Evolutionary conservation across 176 grass and related monocot species (phyloP).

Genomic region (Aegilops longissima): DNA sequence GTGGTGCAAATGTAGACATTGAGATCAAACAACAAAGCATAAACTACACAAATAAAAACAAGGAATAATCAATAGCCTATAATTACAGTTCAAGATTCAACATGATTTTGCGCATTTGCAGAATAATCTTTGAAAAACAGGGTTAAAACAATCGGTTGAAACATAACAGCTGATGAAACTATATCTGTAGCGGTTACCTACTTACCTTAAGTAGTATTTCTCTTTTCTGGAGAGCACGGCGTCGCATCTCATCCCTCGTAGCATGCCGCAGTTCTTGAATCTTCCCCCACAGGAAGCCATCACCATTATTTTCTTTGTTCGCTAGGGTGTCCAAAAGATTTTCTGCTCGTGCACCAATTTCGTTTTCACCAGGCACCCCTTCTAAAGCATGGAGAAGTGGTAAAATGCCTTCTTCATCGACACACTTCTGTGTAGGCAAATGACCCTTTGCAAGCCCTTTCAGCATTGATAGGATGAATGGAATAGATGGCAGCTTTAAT

Average conservation of each 20-base stretch:
- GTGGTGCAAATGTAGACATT: background rate
- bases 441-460: conserved; percentile 92
- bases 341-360: conserved; percentile 94
- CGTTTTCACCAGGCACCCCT: conserved; percentile 88
- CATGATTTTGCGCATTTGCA: conserved; percentile 1
- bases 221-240: conserved; percentile 83
- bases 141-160: background rate
- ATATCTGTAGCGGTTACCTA: conserved; percentile 29
- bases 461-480: conserved; percentile 87
- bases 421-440: conserved; percentile 85
- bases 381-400: conserved; percentile 93
- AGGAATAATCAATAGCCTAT: background rate
- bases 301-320: conserved; percentile 91
- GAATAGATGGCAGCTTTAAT: conserved; percentile 85
- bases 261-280: conserved; percentile 82
- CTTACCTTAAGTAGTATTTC: conserved; percentile 68
- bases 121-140: conserved; percentile 21
- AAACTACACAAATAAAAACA: background rate
- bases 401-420: conserved; percentile 84
- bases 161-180: conserved; percentile 29
- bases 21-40: background rate
- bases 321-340: conserved; percentile 95
- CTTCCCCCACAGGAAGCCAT: conserved; percentile 81
- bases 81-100: background rate
- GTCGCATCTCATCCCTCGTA: conserved; percentile 89